These are phyloP conservation scores for Cladosporium sp. DNA, from an alignment of 2,329 filamentous ascomycete genomes.

Conservation along the genomic window DNA sequence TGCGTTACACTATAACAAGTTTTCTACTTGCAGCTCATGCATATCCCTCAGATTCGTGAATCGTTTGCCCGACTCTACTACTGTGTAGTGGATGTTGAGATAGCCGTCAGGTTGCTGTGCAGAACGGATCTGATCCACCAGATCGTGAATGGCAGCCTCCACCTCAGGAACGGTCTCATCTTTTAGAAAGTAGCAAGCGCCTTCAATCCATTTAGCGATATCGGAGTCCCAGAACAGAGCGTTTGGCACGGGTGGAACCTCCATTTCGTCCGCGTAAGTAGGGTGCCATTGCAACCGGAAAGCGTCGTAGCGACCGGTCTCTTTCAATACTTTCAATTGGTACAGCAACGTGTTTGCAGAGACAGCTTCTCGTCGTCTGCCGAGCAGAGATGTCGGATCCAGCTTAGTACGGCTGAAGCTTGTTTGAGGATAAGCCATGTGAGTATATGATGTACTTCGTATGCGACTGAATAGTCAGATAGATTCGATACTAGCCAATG, in stretches of 20 bases:
- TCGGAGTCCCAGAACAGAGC: conserved; percentile 58
- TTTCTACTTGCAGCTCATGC: conserved; percentile 53
- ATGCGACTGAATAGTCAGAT: too few species aligned
- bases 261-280: conserved; percentile 51
- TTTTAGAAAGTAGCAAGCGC: conserved; percentile 58
- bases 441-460: too few species aligned
- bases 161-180: conserved; percentile 48
- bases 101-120: conserved; percentile 64
- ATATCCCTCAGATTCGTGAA: conserved; percentile 62
- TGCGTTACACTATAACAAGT: conserved; percentile 33
- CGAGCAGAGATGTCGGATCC: conserved; percentile 37
- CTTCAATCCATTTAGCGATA: conserved; percentile 64
- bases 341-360: conserved; percentile 50
- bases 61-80: conserved; percentile 56
- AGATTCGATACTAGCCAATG: too few species aligned
- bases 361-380: conserved; percentile 43
- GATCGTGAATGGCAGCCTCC: conserved; percentile 53
- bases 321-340: conserved; percentile 55
- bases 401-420: conserved; percentile 34
- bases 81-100: conserved; percentile 63
- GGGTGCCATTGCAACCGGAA: conserved; percentile 61
- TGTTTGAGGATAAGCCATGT: conserved; percentile 46
- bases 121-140: conserved; percentile 58
- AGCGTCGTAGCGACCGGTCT: conserved; percentile 55
- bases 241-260: conserved; percentile 58